A percentile compares a stretch with the other conserved stretches of the same genome.
phyloP scores from a whole-genome alignment of 352 stramenopile species.

The Thalassiosira livingstoniorum region DNA sequence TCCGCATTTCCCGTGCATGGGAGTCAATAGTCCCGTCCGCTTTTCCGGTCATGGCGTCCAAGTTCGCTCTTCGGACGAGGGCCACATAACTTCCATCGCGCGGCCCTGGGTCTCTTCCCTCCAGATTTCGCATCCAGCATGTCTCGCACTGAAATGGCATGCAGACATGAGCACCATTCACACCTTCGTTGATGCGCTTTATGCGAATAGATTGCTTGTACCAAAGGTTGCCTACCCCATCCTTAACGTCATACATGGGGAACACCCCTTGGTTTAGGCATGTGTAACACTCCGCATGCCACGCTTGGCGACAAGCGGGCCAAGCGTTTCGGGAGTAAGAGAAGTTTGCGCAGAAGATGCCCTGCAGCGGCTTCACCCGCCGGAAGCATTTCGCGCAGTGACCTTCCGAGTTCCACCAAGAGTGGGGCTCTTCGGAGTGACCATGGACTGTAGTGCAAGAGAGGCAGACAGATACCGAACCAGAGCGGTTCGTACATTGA shows the following conservation, averaged over 20 bases:
- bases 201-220: constrained; percentile 2
- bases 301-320: constrained; percentile 13
- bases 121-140: constrained; percentile 43
- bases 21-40: not conserved
- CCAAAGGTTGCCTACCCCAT: constrained; percentile 22
- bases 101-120: not conserved
- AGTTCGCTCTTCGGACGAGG: constrained; percentile 38
- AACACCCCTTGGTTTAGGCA: constrained; percentile 10
- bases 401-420: constrained; percentile 35
- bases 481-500: constrained; percentile 38
- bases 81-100: constrained; percentile 22
- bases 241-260: constrained; percentile 6
- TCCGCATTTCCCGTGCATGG: not conserved
- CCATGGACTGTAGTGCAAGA: constrained; percentile 25
- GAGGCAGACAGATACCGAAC: constrained; percentile 26
- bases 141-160: constrained; percentile 52
- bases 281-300: constrained; percentile 29
- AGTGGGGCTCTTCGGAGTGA: constrained; percentile 13
- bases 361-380: constrained; percentile 22
- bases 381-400: constrained; percentile 31
- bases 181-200: constrained; percentile 1
- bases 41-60: constrained; percentile 39
- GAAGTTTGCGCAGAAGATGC: constrained; percentile 68
- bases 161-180: constrained; percentile 28
- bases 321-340: constrained; percentile 15